Percentiles rank a stretch among this genome's conserved stretches.
Evolutionary conservation across 2,329 filamentous ascomycete species (phyloP).

Genomic region (Phialophora macrospora): DNA sequence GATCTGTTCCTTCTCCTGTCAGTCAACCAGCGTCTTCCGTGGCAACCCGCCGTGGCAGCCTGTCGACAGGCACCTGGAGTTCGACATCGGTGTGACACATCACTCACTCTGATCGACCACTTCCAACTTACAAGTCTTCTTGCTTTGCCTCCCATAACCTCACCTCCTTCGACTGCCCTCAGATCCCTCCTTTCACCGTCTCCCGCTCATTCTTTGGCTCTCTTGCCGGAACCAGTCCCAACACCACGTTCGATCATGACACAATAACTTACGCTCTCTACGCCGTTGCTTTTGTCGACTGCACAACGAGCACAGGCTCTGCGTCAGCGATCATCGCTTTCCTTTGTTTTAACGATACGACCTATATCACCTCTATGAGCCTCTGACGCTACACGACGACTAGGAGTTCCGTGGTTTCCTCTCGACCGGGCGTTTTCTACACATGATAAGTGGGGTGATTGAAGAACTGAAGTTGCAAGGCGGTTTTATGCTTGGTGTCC

Average conservation of each 20-base stretch:
- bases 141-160: constrained; percentile 11
- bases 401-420: constrained; percentile 36
- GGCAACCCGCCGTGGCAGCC: constrained; percentile 29
- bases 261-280: constrained; percentile 39
- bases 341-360: constrained; percentile 38
- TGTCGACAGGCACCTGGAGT: constrained; percentile 27
- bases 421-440: constrained; percentile 26
- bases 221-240: constrained; percentile 33
- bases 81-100: constrained; percentile 24
- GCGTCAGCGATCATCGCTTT: constrained; percentile 36
- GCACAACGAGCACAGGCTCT: constrained; percentile 40
- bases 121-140: constrained; percentile 25
- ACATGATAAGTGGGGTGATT: constrained; percentile 35
- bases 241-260: constrained; percentile 32
- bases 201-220: constrained; percentile 25
- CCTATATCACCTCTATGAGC: constrained; percentile 37
- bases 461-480: constrained; percentile 32
- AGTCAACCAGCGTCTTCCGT: constrained; percentile 8
- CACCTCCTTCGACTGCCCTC: constrained; percentile 10
- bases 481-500: constrained; percentile 38
- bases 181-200: constrained; percentile 15
- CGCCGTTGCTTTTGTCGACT: constrained; percentile 36
- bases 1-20: constrained; percentile 14
- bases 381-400: constrained; percentile 39
- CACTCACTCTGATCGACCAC: constrained; percentile 16